Base-by-base conservation (phyloP, 2,329 filamentous ascomycete genomes). In the Tolypocladium sp. region DNA sequence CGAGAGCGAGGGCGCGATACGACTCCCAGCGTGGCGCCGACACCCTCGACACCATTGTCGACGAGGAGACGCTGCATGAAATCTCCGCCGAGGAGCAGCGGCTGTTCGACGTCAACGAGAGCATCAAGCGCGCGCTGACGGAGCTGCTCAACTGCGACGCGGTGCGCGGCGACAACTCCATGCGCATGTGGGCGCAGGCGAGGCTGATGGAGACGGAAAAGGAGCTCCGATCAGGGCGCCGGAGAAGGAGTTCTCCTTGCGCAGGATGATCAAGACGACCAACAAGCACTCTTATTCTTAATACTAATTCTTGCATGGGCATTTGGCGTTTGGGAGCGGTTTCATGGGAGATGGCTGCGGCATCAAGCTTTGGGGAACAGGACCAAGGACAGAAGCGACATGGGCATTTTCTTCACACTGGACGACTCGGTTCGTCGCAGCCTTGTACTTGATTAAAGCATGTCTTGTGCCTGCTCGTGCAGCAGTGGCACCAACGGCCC, bases 171-270 rank as follows among this genome's bases (percentile, higher is more conserved):
- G 80, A 84, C 61, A 70, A 72, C 35, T 73, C 75, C 1, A 79
- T 83, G 67, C 80, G 83, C 55, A 82, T 77, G 61, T 85, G 81
- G 79, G 80, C 85, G 40, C 83, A 85, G 69, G 76, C 78, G 25
- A 74, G 82, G 17, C 73, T 86, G 33, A 79, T 86, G 79, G 81
- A 85, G 64, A 84, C 82, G 25, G 82, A 86, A 66, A 79, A 80
- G 65, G 82, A 85, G 64, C 70, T 85, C 58, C 77, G 82, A 38
- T 79, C 76, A 10, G 79, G 81, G 41, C 74, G 82, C 56, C 74
- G 82, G 63, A 71, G 80, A 62, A 74, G 79, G 55, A 79, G 78
- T 68, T 70, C 70, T 30, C 65, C 68, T 63, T 69, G 61, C 61
- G 63, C 68, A 56, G 70, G 69, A 58, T 66, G 42, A 62, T 27